These are phyloP conservation scores for Pichia sporocuriosa DNA, from an alignment of 805 yeast genomes.

Conservation along the genomic window DNA sequence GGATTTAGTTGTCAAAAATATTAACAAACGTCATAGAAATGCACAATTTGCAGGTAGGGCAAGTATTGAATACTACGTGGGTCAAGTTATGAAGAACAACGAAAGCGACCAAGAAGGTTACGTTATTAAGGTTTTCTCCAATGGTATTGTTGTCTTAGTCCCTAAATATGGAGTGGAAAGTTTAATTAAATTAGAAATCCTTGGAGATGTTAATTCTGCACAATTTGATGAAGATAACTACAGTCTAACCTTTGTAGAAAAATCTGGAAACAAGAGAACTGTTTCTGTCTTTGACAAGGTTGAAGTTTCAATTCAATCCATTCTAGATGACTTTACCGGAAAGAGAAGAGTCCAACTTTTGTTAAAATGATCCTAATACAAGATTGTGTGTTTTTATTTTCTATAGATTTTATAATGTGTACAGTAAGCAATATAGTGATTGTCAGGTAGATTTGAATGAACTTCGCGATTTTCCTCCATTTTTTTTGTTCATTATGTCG, in stretches of 20 bases:
- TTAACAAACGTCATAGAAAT: conserved; percentile 90
- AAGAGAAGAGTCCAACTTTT: conserved; percentile 83
- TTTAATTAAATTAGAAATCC: conserved; percentile 70
- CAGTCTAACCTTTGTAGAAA: conserved; percentile 49
- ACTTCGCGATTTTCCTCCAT: no score
- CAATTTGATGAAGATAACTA: conserved; percentile 73
- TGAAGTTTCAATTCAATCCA: conserved; percentile 72
- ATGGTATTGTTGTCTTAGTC: conserved; percentile 90
- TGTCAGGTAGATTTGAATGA: no score
- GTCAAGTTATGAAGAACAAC: conserved; percentile 89
- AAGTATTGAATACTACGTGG: conserved; percentile 94
- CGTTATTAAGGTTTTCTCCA: conserved; percentile 84
- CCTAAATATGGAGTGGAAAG: conserved; percentile 97
- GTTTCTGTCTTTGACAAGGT: conserved; percentile 75
- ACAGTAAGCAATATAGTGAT: no score
- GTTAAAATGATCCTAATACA: conserved; percentile 38
- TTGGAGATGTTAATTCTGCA: conserved; percentile 59
- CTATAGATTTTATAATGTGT: neutral
- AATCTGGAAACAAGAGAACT: conserved; percentile 35
- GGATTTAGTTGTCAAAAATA: conserved; percentile 82
- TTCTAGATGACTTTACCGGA: conserved; percentile 80
- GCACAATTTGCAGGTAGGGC: conserved; percentile 99
- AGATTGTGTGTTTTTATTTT: neutral
- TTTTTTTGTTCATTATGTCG: no score
- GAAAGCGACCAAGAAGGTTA: conserved; percentile 82